Base-by-base conservation (phyloP, 1,139 yeast genomes). In the Scheffersomyces cryptocercus region DNA sequence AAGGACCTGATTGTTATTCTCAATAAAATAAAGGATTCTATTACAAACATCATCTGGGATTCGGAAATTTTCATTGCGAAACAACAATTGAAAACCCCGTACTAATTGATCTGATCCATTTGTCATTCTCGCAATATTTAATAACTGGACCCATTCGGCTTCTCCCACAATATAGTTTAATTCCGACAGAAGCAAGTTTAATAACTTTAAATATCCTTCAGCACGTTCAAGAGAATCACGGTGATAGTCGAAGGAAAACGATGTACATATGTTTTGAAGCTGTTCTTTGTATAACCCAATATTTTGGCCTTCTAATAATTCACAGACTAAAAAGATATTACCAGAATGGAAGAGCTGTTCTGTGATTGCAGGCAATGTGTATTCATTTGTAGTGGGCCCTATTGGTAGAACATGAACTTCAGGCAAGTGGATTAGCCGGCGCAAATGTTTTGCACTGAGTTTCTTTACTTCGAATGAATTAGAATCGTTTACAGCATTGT, bases 401-500 rank as follows among this genome's bases (percentile, higher is more conserved):
- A 20, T 3, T 20, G 26, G 26, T 11, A 15, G 7, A n/a, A 14
- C 20, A 14, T 14, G 3, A 11, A 14, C 12, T 13, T 31, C 24
- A 14, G 12, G 15, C n/a, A 6, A 31, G 24, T 11, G 24, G 12
- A 40, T 26, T 28, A 44, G 16, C 20, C 36, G 35, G 26, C 40
- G 47, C 37, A 48, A 43, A 44, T 43, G 45, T 20, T 31, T 29
- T 3, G 62, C 50, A 28, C 55, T 56, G 26, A 59, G 50, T 28
- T 70, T 61, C 36, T 81, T 64, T 0, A 70, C 53, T 3, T 67
- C 73, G 39, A 72, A 69, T 31, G 68, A 69, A 50, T 68, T 61
- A 40, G 68, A 43, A 39, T 49, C 36, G 60, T 61, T 36, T 55
- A 62, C 28, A 3, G 64, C 48, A 14, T 62, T 61, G 0, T 53